Percentiles rank a stretch among this genome's conserved stretches.
Conservation (phyloP, 2,329 filamentous ascomycete species). For the Rhynchosporium agropyri region DNA sequence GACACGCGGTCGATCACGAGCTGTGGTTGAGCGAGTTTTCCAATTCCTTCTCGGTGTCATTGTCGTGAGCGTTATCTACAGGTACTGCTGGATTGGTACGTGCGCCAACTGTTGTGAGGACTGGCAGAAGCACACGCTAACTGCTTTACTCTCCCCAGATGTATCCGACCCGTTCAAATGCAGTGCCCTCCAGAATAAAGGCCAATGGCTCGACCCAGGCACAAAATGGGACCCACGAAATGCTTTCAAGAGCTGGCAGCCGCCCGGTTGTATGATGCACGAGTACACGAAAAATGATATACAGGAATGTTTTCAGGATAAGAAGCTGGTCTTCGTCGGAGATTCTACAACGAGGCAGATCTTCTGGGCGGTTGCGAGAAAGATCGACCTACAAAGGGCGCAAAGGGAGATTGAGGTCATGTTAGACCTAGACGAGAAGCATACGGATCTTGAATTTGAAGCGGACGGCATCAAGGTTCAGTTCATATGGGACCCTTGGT, state of each 20-base stretch:
- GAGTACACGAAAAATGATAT: slow-evolving; percentile 57
- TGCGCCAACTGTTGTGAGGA: background rate
- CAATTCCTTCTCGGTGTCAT: slow-evolving; percentile 32
- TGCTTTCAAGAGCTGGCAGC: slow-evolving; percentile 57
- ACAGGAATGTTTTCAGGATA: slow-evolving; percentile 53
- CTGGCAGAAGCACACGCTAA: slow-evolving; percentile 17
- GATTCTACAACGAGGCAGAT: slow-evolving; percentile 63
- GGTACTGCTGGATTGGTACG: slow-evolving; percentile 41
- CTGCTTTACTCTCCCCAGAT: slow-evolving; percentile 28
- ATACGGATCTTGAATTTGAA: slow-evolving; percentile 50
- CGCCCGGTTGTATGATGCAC: slow-evolving; percentile 60
- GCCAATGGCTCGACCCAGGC: slow-evolving; percentile 51
- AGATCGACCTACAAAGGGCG: slow-evolving; percentile 48
- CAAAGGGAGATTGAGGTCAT: slow-evolving; percentile 44
- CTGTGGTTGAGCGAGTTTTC: slow-evolving; percentile 27
- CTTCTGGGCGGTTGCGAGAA: slow-evolving; percentile 59
- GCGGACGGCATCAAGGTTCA: slow-evolving; percentile 52
- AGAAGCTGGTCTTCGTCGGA: slow-evolving; percentile 60
- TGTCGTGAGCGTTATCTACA: slow-evolving; percentile 36
- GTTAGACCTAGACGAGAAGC: slow-evolving; percentile 45
- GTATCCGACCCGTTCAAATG: slow-evolving; percentile 56
- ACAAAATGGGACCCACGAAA: slow-evolving; percentile 34
- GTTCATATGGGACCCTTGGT: slow-evolving; percentile 65
- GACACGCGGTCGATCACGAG: slow-evolving; percentile 12
- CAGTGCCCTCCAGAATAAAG: slow-evolving; percentile 52